Conservation (phyloP, 805 yeast genomes). For the Monosporozyma unispora region DNA sequence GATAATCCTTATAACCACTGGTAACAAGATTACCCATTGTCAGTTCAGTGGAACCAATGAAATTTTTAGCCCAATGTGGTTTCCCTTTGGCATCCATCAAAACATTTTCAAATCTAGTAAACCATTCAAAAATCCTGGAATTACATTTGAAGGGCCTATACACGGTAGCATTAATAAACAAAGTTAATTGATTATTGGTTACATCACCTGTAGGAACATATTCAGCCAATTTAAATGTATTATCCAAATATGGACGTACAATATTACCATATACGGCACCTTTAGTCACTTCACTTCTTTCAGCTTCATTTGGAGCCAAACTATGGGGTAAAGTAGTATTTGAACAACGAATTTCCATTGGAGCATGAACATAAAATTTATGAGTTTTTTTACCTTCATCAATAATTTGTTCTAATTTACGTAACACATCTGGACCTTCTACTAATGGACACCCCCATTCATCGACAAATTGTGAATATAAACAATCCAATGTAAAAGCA, state of each 20-base stretch:
- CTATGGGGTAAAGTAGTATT: constrained; percentile 54
- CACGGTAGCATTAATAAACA: constrained; percentile 89
- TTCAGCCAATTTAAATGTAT: constrained; percentile 54
- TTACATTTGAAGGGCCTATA: constrained; percentile 83
- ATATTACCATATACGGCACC: constrained; percentile 85
- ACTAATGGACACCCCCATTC: constrained; percentile 95
- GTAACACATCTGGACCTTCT: constrained; percentile 64
- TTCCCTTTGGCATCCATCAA: constrained; percentile 75
- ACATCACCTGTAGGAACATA: constrained; percentile 40
- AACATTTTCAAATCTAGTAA: constrained; percentile 67
- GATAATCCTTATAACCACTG: constrained; percentile 45
- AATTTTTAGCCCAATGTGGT: constrained; percentile 99
- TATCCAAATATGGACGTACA: constrained; percentile 72
- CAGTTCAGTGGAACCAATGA: constrained; percentile 48
- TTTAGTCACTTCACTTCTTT: constrained; percentile 43
- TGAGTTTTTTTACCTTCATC: constrained; percentile 47
- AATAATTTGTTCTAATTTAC: constrained; percentile 54
- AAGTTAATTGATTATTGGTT: constrained; percentile 66
- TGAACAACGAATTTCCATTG: constrained; percentile 89
- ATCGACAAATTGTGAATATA: constrained; percentile 86
- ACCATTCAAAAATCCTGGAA: constrained; percentile 75
- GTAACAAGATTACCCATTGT: constrained; percentile 25
- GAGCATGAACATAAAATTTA: constrained; percentile 84
- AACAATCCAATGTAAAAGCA: constrained; percentile 90
- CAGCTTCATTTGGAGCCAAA: constrained; percentile 41